These are phyloP conservation scores for Claviceps sp. DNA, from an alignment of 2,329 filamentous ascomycete species.

Conservation along the genomic window DNA sequence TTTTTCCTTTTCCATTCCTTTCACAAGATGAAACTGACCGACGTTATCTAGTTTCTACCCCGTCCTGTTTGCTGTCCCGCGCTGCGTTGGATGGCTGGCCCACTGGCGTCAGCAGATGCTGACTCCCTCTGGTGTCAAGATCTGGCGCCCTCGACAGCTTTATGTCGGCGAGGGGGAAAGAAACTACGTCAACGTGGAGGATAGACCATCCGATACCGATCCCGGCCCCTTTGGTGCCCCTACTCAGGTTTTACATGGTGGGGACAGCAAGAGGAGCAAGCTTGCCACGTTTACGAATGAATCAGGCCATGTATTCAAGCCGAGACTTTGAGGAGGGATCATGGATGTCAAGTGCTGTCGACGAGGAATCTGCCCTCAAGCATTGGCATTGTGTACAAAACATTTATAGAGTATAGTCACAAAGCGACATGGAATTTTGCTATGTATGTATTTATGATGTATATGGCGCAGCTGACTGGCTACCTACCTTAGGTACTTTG, in stretches of 20 bases:
- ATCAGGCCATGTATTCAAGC: constrained; percentile 16
- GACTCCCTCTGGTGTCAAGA: constrained; percentile 32
- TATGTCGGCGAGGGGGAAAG: constrained; percentile 32
- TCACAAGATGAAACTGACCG: no score
- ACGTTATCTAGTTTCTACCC: constrained; percentile 27
- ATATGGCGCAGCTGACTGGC: no score
- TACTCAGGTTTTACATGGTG: constrained; percentile 24
- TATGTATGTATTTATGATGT: no score
- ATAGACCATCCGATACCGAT: constrained; percentile 15
- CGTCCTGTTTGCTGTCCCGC: constrained; percentile 35
- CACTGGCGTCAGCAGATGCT: constrained; percentile 39
- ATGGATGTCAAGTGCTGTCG: no score
- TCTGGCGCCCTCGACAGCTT: constrained; percentile 35
- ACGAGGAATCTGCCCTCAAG: no score
- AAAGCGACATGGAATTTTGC: no score
- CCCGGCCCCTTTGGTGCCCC: constrained; percentile 22
- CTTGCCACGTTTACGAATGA: constrained; percentile 27
- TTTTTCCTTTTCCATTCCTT: no score
- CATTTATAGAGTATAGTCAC: no score
- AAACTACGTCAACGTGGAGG: constrained; percentile 26
- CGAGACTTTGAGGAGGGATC: constrained; percentile 8
- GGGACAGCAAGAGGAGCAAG: constrained; percentile 27
- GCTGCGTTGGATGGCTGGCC: constrained; percentile 37
- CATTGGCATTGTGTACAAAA: no score
- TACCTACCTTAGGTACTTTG: no score